Evolutionary conservation across 2,329 filamentous ascomycete genomes (phyloP).

Genomic region (Bretziella fagacearum): DNA sequence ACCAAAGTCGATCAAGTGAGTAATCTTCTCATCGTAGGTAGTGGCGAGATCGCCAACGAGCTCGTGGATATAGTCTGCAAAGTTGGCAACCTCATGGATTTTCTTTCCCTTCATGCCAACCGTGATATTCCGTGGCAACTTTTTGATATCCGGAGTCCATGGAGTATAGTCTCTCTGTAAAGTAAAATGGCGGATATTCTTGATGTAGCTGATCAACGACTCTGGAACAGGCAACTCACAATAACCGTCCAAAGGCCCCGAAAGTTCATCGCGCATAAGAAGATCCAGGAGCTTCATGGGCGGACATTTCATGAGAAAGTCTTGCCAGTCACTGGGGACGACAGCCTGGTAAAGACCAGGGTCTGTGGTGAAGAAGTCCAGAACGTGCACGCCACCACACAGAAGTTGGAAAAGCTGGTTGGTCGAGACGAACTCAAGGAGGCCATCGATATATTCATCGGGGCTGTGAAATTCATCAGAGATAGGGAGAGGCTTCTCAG

Average conservation of each 20-base stretch:
- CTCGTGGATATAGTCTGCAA: constrained; percentile 64
- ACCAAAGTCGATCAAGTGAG: constrained; percentile 88
- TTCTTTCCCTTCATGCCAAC: constrained; percentile 96
- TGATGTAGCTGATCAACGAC: constrained; percentile 55
- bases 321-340: constrained; percentile 64
- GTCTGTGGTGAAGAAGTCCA: constrained; percentile 83
- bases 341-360: constrained; percentile 67
- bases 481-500: constrained; percentile 46
- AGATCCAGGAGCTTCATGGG: constrained; percentile 66
- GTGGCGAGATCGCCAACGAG: constrained; percentile 40
- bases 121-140: constrained; percentile 52
- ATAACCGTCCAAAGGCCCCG: constrained; percentile 17
- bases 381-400: constrained; percentile 92
- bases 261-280: constrained; percentile 60
- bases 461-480: constrained; percentile 49
- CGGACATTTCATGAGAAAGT: constrained; percentile 54
- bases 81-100: constrained; percentile 79
- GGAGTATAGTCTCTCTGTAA: constrained; percentile 44
- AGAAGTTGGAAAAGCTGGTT: constrained; percentile 67
- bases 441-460: constrained; percentile 62
- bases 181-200: constrained; percentile 50
- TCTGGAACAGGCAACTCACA: constrained; percentile 26
- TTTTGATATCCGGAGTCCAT: constrained; percentile 29
- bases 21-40: constrained; percentile 43
- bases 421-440: constrained; percentile 59